Base-by-base conservation (phyloP, 192 early-diverging fungal species). In the Chytriomyces sp. region DNA sequence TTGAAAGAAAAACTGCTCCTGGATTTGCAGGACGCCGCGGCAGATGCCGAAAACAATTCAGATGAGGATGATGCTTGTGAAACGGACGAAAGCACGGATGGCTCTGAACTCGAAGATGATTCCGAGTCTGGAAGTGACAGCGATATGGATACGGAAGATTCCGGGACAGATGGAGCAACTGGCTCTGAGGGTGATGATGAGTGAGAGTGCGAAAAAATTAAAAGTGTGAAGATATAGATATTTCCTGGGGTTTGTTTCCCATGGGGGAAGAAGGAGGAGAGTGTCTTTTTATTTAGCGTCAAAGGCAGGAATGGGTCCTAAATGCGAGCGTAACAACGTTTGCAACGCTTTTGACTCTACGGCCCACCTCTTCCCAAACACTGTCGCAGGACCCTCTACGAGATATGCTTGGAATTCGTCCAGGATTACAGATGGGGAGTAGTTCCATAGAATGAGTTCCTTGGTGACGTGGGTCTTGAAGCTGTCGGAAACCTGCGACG, bases 321-420 rank as follows among this genome's bases (percentile, higher is more conserved):
- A 35, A 5, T 11, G 45, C 3, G 45, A 23, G 67, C 64, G 67
- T 72, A 85, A 72, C 13, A 67, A 43, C 0, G 47, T 45, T 75
- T 82, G 79, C 24, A 79, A 24, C 18, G 28, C 62, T 60, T 26
- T 57, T 45, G 84, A 23, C 18, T 46, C 71, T 28, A 50, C 44
- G 0, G 18, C 67, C 67, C 76, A 86, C 72, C 77, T 81, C 68
- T 86, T 83, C 18, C 88, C 88, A 77, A 89, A 89, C 61, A 75
- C 73, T 44, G 81, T 82, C 18, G 20, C 45, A 6, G 85, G 81
- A 11, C 72, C 79, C 77, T 89, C 88, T 7, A 83, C 77, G 47
- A 83, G 65, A 64, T 86, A 89, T 1, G 88, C 88, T 50, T 89
- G 88, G 72, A 87, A 89, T 69, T 89, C 88, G 65, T 89, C 88